Evolutionary conservation across 2,329 filamentous ascomycete genomes (phyloP), one percentile per base, ranked within the genome.

Genomic region (Curvularia lunata): DNA sequence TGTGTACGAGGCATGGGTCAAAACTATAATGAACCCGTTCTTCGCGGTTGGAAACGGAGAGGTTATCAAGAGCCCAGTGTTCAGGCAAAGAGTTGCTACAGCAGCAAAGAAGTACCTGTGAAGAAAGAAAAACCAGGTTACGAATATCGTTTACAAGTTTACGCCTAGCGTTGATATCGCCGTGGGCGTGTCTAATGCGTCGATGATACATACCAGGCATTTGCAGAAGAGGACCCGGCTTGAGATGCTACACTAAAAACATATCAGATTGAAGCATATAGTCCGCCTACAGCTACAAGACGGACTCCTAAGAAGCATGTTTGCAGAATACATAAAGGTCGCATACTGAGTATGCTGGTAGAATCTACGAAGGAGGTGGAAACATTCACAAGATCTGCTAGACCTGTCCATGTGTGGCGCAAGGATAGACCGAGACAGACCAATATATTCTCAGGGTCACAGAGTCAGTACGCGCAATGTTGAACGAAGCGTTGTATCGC

Each of bases 21-120:
- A 99, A 84, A 91, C 93, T 12, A 88, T 93, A 56, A 98, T 99
- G 95, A 98, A 88, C 74, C 95, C 95, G 0, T 99, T 99, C 77
- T 98, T 97, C 81, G 84, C 85, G 52, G 86, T 89, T 54, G 94
- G 96, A 64, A 90, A 90, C 83, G 88, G 91, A 67, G 90, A 90
- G 84, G 88, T 91, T 71, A 88, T 99, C 51, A 87, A 84, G 73
- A 98, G 93, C 77, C 90, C 92, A 0, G 85, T 97, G 1, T 99
- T 99, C 76, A 85, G 91, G 65, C 82, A 86, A 54, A 86, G 91
- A 71, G 92, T 99, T 19, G 88, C 87, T 1, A 91, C 91, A 2
- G 94, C 94, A 0, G 95, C 92, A 66, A 92, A 91, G 80, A 99
- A 98, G 78, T 97, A 95, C 79, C 77, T 97, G 57, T 97, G 37